Base-by-base conservation (phyloP, 345 rosid species). In the Eucalyptus paniculata region DNA sequence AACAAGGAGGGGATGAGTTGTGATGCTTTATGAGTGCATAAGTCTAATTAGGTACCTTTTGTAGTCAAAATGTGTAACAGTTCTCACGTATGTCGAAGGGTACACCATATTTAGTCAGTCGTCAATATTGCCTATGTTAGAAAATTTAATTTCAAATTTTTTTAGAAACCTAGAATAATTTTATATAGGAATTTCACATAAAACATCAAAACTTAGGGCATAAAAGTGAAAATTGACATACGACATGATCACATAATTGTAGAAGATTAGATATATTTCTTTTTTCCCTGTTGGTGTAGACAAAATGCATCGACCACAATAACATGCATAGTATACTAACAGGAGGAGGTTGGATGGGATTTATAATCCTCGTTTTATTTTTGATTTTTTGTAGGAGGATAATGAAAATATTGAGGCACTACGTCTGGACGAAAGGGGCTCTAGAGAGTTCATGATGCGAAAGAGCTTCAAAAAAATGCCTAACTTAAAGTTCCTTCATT, bases 111-210 rank as follows among this genome's bases (percentile, higher is more conserved):
- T 5, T 60, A 26, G 67, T 60, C 12, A 3, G 1, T 26, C 8
- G 0, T 5, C 15, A 26, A 11, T 60, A 60, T n/a, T n/a, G n/a
- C n/a, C 1, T 12, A 1, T 1, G 2, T 12, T 11, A 26, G 4
- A 60, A 60, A 26, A 60, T 60, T 60, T 60, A 60, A 24, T 60
- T 26, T 12, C 8, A 12, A 28, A 26, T 12, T 28, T 1, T 60
- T 1, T 60, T 6, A 26, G 67, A 60, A 60, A 28, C 3, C n/a
- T 24, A 9, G 62, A 23, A 6, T 60, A 28, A 28, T 60, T 60
- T 60, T 7, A 60, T 60, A 12, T 12, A 28, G 16, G 8, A 28
- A 60, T 60, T 28, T 60, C 12, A 28, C 32, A 28, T 60, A 28
- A 58, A 58, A 58, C 65, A 12, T 60, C 16, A 60, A 26, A 58